Conservation (phyloP, 176 grass and related monocot species). For the Zoysia japonica region DNA sequence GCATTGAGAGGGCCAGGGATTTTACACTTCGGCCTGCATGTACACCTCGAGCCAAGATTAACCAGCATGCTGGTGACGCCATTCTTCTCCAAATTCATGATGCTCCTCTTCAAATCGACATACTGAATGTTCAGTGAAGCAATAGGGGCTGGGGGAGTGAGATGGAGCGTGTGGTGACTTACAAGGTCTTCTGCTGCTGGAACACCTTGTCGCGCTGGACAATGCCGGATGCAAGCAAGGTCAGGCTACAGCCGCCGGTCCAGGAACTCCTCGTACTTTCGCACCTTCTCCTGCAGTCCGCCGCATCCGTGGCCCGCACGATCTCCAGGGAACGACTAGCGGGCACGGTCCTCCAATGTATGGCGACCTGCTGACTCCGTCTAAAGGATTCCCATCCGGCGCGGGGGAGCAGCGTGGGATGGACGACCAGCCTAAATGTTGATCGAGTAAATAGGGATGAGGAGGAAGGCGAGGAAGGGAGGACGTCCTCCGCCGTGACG, state of each 20-base stretch:
- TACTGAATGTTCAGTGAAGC: conserved; percentile 1
- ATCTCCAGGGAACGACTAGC: neutral
- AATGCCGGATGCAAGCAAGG: conserved; percentile 59
- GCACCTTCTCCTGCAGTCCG: conserved; percentile 63
- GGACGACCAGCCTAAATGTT: no score
- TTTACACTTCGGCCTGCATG: conserved; percentile 88
- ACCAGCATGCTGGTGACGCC: conserved; percentile 76
- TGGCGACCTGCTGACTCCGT: no score
- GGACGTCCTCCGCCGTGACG: no score
- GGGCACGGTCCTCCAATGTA: no score
- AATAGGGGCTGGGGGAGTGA: neutral
- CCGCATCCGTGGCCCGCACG: neutral
- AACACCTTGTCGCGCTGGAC: conserved; percentile 72
- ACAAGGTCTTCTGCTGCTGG: conserved; percentile 86
- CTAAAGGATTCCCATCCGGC: no score
- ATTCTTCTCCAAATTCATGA: conserved; percentile 82
- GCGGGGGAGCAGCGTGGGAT: no score
- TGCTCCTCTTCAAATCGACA: conserved; percentile 70
- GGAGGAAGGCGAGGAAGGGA: no score
- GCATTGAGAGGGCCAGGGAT: neutral
- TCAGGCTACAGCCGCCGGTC: conserved; percentile 73
- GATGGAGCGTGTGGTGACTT: conserved; percentile 30
- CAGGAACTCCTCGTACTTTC: conserved; percentile 74
- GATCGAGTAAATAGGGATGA: no score
- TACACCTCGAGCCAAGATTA: conserved; percentile 96